Evolutionary conservation across 352 stramenopile genomes (phyloP).

Genomic region (Globisporangium camurandrum): DNA sequence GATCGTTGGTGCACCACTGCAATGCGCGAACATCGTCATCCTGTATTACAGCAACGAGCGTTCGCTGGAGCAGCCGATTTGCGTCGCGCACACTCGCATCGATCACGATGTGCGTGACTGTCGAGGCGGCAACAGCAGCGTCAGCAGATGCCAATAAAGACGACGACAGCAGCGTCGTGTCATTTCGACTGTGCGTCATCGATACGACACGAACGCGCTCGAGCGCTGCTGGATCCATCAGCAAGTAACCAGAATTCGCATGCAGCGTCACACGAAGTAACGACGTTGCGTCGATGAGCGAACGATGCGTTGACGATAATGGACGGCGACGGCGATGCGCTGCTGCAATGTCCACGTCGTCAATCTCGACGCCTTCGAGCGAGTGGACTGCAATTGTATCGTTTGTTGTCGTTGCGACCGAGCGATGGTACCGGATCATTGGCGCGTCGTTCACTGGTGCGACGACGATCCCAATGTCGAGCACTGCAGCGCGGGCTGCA

Average conservation of each 20-base stretch:
- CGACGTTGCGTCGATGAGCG: too few species aligned
- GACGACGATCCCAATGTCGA: background rate
- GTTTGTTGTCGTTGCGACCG: background rate
- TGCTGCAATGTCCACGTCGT: slow-evolving; percentile 4
- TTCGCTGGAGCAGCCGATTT: slow-evolving; percentile 10
- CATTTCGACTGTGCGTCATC: background rate
- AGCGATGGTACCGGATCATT: background rate
- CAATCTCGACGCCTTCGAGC: slow-evolving; percentile 4
- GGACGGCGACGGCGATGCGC: background rate
- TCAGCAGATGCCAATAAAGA: background rate
- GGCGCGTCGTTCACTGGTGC: slow-evolving; percentile 10
- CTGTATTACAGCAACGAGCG: slow-evolving; percentile 6
- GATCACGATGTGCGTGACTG: slow-evolving; percentile 8
- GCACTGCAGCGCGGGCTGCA: background rate
- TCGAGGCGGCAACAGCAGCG: too few species aligned
- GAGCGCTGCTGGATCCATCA: slow-evolving; percentile 1
- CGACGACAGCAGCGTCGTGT: background rate
- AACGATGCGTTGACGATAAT: too few species aligned
- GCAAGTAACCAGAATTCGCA: slow-evolving; percentile 1
- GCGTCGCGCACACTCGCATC: slow-evolving; percentile 9
- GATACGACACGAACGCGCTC: background rate
- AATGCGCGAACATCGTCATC: background rate
- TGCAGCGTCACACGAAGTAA: slow-evolving; percentile 8
- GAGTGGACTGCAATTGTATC: background rate
- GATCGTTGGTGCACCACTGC: background rate